These are phyloP conservation scores for Sugiyamaella pinicola DNA, from an alignment of 1,139 yeast species.

Conservation along the genomic window DNA sequence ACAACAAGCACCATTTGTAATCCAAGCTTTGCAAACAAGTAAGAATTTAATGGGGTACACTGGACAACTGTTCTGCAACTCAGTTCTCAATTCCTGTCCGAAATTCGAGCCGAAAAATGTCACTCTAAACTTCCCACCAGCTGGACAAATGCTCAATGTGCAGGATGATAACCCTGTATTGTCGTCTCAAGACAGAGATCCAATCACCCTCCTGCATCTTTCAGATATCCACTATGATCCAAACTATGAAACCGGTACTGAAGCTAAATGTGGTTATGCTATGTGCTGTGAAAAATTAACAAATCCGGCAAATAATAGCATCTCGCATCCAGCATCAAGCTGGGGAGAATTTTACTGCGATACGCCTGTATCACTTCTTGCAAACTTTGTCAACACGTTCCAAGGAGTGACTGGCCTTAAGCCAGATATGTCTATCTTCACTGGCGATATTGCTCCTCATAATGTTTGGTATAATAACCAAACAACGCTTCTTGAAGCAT, in stretches of 20 bases:
- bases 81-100: conserved; percentile 17
- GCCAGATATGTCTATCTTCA: conserved; percentile 58
- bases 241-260: conserved; percentile 59
- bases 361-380: conserved; percentile 56
- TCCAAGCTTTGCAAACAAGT: conserved; percentile 16
- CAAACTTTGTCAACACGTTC: conserved; percentile 50
- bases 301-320: conserved; percentile 18
- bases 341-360: conserved; percentile 67
- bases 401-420: conserved; percentile 7
- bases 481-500: conserved; percentile 49
- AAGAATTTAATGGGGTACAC: conserved; percentile 19
- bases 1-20: conserved; percentile 18
- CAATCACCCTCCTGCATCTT: conserved; percentile 63
- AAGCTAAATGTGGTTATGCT: conserved; percentile 57
- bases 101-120: conserved; percentile 5
- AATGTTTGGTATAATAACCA: conserved; percentile 58
- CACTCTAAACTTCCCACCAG: conserved; percentile 2
- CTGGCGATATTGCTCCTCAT: conserved; percentile 68
- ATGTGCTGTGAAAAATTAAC: conserved; percentile 49
- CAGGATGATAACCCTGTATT: conserved; percentile 1
- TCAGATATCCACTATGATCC: conserved; percentile 66
- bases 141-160: not conserved
- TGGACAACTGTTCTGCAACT: conserved; percentile 20
- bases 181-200: conserved; percentile 31
- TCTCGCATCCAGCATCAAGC: conserved; percentile 56